These are phyloP conservation scores for Syncephalis plumigaleata DNA, from an alignment of 371 early-diverging fungal genomes.

Conservation along the genomic window DNA sequence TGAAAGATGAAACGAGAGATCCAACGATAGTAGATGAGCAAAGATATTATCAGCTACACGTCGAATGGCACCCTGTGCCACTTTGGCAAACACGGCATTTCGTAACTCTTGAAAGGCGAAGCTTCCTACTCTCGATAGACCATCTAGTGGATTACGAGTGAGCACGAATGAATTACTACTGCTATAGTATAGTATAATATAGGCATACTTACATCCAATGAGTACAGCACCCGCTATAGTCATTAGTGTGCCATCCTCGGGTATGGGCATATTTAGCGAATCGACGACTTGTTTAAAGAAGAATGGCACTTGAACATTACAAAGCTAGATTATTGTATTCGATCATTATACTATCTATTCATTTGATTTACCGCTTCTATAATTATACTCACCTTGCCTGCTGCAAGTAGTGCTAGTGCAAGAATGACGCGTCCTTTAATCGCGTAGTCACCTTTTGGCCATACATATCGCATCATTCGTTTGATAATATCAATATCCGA, in stretches of 20 bases:
- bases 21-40: slow-evolving; percentile 68
- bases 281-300: slow-evolving; percentile 87
- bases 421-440: slow-evolving; percentile 71
- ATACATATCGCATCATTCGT: slow-evolving; percentile 65
- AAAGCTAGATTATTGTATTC: slow-evolving; percentile 55
- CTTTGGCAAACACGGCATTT: slow-evolving; percentile 85
- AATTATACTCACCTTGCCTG: slow-evolving; percentile 39
- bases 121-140: slow-evolving; percentile 74
- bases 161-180: background rate
- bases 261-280: slow-evolving; percentile 26
- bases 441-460: slow-evolving; percentile 71
- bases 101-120: slow-evolving; percentile 74
- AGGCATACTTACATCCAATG: slow-evolving; percentile 59
- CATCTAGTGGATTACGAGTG: no score
- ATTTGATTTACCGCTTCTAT: no score
- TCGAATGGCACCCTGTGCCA: slow-evolving; percentile 89
- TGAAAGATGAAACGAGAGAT: slow-evolving; percentile 73
- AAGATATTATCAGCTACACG: slow-evolving; percentile 74
- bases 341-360: slow-evolving; percentile 81
- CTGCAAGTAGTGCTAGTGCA: slow-evolving; percentile 59
- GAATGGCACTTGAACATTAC: slow-evolving; percentile 89
- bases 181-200: background rate
- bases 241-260: slow-evolving; percentile 39
- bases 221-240: slow-evolving; percentile 72
- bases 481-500: slow-evolving; percentile 30